Percentiles rank a stretch among this genome's conserved stretches.
phyloP scores from a whole-genome alignment of 345 rosid species.

The Erodium maritimum region DNA sequence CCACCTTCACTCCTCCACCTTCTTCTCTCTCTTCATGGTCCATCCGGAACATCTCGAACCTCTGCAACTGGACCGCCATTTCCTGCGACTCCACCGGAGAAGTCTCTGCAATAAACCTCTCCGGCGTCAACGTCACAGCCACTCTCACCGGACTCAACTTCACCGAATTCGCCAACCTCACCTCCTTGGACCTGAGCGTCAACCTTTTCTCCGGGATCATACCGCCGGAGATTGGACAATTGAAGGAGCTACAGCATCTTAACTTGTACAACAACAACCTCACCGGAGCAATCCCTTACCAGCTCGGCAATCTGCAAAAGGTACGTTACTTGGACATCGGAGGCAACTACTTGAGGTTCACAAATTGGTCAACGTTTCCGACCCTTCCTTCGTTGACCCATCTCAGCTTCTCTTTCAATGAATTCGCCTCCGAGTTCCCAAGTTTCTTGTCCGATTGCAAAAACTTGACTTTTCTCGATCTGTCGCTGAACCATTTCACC shows the following conservation, averaged over 20 bases:
- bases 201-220: conserved; percentile 26
- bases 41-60: conserved; percentile 24
- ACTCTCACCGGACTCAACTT: conserved; percentile 33
- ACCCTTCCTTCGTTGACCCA: conserved; percentile 34
- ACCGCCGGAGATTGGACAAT: conserved; percentile 26
- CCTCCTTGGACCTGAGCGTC: conserved; percentile 32
- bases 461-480: conserved; percentile 43
- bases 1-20: conserved; percentile 17
- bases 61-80: conserved; percentile 58
- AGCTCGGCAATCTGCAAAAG: conserved; percentile 36
- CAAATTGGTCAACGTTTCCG: conserved; percentile 45
- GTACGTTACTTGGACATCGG: conserved; percentile 43
- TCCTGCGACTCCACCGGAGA: conserved; percentile 22
- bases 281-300: conserved; percentile 32
- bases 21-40: conserved; percentile 48
- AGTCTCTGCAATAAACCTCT: conserved; percentile 29
- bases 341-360: conserved; percentile 32
- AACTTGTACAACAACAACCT: conserved; percentile 32
- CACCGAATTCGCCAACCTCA: conserved; percentile 35
- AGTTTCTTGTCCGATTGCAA: conserved; percentile 25
- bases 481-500: conserved; percentile 28
- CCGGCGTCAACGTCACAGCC: conserved; percentile 23
- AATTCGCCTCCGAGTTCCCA: conserved; percentile 29
- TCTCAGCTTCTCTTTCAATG: conserved; percentile 29
- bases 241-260: conserved; percentile 30